A percentile compares a stretch with the other conserved stretches of the same genome.
Conservation (phyloP, 139 green algal genomes). For the Chlorella sp. region DNA sequence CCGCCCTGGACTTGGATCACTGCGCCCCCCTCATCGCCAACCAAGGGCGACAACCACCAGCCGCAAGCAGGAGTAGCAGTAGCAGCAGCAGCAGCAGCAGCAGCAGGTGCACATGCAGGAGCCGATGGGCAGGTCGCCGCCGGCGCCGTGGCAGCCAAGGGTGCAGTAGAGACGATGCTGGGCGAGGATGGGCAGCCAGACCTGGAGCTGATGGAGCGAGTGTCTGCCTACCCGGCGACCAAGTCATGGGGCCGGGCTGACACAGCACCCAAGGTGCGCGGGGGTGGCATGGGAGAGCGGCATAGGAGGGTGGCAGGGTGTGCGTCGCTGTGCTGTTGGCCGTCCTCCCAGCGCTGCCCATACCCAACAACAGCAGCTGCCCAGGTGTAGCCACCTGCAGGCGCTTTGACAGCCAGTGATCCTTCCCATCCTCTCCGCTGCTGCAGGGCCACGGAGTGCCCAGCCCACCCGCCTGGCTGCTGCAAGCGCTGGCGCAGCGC, state of each 20-base stretch:
- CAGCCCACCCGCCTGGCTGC: conserved; percentile 77
- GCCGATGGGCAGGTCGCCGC: too few relatives aligned
- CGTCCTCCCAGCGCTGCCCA: too few relatives aligned
- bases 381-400: too few relatives aligned
- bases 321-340: too few relatives aligned
- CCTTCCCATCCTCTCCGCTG: background rate
- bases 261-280: conserved; percentile 45
- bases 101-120: background rate
- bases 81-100: background rate
- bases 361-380: too few relatives aligned
- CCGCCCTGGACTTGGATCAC: background rate
- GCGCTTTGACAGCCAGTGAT: too few relatives aligned
- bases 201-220: conserved; percentile 32
- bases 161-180: background rate
- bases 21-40: background rate
- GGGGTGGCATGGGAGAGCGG: too few relatives aligned
- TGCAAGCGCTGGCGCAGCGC: conserved; percentile 61
- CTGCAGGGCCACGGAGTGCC: conserved; percentile 40
- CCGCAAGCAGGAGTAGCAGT: background rate
- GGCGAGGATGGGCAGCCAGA: conserved; percentile 22
- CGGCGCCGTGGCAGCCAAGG: background rate
- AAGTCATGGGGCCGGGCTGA: conserved; percentile 47
- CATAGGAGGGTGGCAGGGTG: too few relatives aligned
- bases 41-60: background rate
- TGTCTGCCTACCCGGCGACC: conserved; percentile 41